A percentile compares a stretch with the other conserved stretches of the same genome.
phyloP scores from a whole-genome alignment of 164 flowering plant genomes.

The Nymphaea thermarum region DNA sequence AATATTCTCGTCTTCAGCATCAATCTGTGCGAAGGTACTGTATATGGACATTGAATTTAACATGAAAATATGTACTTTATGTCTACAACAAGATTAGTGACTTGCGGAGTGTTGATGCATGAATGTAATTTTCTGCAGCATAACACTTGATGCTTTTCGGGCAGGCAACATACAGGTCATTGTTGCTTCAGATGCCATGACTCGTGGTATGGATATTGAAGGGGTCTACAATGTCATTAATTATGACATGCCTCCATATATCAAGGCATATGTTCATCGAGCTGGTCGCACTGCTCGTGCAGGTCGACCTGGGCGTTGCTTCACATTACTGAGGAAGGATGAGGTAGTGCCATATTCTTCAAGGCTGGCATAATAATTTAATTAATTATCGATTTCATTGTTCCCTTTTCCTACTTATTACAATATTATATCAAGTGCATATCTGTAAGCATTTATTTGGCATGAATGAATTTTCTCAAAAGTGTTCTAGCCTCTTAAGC shows the following conservation, averaged over 20 bases:
- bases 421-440: neutral
- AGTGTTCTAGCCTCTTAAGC: too few species aligned
- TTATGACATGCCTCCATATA: conserved; percentile 66
- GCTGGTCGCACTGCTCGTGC: conserved; percentile 98
- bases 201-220: conserved; percentile 97
- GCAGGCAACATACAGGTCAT: conserved; percentile 67
- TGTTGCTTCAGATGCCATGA: conserved; percentile 87
- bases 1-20: conserved; percentile 72
- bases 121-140: conserved; percentile 32
- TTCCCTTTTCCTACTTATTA: too few species aligned
- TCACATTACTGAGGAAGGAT: conserved; percentile 51
- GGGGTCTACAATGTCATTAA: conserved; percentile 75
- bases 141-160: conserved; percentile 61
- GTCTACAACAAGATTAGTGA: neutral
- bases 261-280: conserved; percentile 80
- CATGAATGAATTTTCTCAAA: too few species aligned
- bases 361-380: neutral
- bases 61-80: neutral
- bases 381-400: neutral
- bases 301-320: conserved; percentile 70
- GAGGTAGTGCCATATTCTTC: conserved; percentile 34
- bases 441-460: neutral
- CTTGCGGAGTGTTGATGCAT: neutral
- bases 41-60: neutral
- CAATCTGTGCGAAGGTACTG: conserved; percentile 78